phyloP scores from a whole-genome alignment of 2,329 filamentous ascomycete genomes.

The Aspergillus cejpii region DNA sequence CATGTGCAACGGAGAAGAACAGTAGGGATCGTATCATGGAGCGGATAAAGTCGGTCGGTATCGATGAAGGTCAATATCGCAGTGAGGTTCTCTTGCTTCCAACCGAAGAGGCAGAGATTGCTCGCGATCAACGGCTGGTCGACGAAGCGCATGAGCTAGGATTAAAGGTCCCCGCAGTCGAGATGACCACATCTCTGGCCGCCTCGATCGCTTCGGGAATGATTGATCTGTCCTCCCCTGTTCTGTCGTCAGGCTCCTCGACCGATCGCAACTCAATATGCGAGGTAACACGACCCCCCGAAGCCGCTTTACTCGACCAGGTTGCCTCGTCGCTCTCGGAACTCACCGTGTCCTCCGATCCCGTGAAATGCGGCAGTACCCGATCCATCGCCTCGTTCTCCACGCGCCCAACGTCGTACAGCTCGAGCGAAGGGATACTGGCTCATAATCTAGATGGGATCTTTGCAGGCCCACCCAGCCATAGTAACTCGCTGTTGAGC shows the following conservation, averaged over 20 bases:
- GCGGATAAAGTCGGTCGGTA: constrained; percentile 9
- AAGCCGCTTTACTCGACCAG: constrained; percentile 24
- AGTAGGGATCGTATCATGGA: constrained; percentile 23
- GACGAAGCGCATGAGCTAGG: constrained; percentile 37
- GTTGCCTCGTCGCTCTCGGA: constrained; percentile 29
- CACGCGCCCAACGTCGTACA: constrained; percentile 37
- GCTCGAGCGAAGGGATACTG: constrained; percentile 30
- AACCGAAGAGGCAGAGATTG: constrained; percentile 33
- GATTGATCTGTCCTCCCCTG: constrained; percentile 30
- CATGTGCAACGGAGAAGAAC: constrained; percentile 8
- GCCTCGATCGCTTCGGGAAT: constrained; percentile 33
- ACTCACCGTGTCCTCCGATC: constrained; percentile 27
- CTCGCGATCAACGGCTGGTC: constrained; percentile 33
- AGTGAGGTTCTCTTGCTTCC: constrained; percentile 31
- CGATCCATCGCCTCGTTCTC: constrained; percentile 36
- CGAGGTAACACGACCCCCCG: constrained; percentile 24
- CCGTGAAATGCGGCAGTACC: constrained; percentile 27
- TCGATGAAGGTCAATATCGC: constrained; percentile 38
- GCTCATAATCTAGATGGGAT: constrained; percentile 13
- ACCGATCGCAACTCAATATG: constrained; percentile 28
- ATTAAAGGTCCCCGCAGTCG: constrained; percentile 29
- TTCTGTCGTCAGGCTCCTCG: constrained; percentile 29
- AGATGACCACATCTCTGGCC: constrained; percentile 30
- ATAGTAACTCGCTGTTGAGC: constrained; percentile 26
- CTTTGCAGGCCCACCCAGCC: constrained; percentile 12